phyloP scores from a whole-genome alignment of 2,329 filamentous ascomycete genomes.

The Chaetomium strumarium region DNA sequence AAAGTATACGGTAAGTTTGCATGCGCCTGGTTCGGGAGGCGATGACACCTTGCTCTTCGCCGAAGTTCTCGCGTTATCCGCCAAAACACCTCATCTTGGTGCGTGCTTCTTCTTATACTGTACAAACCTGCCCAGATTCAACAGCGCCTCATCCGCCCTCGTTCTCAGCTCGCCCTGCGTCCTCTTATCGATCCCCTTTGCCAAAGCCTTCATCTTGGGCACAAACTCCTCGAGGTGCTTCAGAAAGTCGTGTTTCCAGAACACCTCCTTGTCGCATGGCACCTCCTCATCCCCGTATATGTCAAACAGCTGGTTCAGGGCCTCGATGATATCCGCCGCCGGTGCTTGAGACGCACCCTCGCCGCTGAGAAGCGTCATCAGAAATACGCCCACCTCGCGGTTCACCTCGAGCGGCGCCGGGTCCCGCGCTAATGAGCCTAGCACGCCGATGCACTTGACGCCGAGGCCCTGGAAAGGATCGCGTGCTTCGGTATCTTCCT shows the following conservation, averaged over 20 bases:
- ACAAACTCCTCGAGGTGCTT: constrained; percentile 50
- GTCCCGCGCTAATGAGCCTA: constrained; percentile 56
- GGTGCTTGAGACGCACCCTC: constrained; percentile 35
- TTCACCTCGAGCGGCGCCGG: constrained; percentile 50
- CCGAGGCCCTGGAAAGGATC: constrained; percentile 58
- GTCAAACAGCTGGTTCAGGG: constrained; percentile 61
- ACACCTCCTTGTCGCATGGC: constrained; percentile 55
- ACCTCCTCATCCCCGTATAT: constrained; percentile 58
- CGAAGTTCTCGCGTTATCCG: background rate
- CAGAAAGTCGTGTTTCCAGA: constrained; percentile 57
- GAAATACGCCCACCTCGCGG: constrained; percentile 57
- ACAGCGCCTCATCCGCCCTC: constrained; percentile 53
- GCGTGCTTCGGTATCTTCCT: constrained; percentile 27
- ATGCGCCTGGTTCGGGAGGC: no score
- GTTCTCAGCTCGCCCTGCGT: constrained; percentile 49
- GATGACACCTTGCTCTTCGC: no score
- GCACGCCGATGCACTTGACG: constrained; percentile 61
- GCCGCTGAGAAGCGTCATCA: constrained; percentile 48
- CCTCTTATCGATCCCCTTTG: constrained; percentile 57
- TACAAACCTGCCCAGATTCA: constrained; percentile 58
- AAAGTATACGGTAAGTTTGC: no score
- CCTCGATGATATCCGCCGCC: constrained; percentile 55
- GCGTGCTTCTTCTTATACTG: constrained; percentile 58
- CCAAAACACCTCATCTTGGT: constrained; percentile 25
- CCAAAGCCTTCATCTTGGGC: constrained; percentile 50